Evolutionary conservation across 1,284 basidiomycete genomes (phyloP), one percentile per base, ranked within the genome.

Genomic region (Fomitopsis pinicola): DNA sequence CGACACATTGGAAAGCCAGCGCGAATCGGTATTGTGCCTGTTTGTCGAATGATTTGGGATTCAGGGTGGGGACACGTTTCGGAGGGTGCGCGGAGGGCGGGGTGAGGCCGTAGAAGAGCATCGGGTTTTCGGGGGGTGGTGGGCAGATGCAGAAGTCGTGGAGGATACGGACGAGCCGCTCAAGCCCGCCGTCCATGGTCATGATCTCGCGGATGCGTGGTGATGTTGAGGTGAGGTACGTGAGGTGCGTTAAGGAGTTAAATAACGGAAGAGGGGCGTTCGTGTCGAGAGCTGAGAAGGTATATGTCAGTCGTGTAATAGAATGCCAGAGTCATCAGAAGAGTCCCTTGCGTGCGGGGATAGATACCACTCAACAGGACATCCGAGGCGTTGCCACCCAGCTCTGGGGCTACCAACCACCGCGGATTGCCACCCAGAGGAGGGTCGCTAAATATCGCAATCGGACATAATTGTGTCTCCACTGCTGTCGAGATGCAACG

Each of bases 151-250:
- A 93, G 66, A 94, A 94, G 66, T 95, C 89, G 70, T 91, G 89
- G n/a, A 95, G 80, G 66, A 99, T 95, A 62, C 92, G 88, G 38
- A 99, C 92, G 42, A 99, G 88, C 28, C 96, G 89, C 73, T 99
- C 97, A 45, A 99, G 87, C 1, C 97, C 97, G 62, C 97, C 97
- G 74, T 99, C 97, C 81, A 93, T 88, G 48, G 95, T 97, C 82
- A 99, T 92, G 72, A 98, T 98, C 77, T 99, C 97, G 57, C 97
- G 89, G 77, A 99, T 98, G 63, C 96, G 88, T 3, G 97, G 96
- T 0, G 95, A 98, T 6, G 97, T 98, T 2, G 95, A 96, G 7
- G 97, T 98, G 68, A 99, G 90, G 77, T 98, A 97, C 57, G 94
- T 94, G 62, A 99, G 89, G 77, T 98, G 95, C 57, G 94, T 96